These are phyloP conservation scores for Kwoniella europaea DNA, from an alignment of 768 basidiomycete genomes.

Conservation along the genomic window DNA sequence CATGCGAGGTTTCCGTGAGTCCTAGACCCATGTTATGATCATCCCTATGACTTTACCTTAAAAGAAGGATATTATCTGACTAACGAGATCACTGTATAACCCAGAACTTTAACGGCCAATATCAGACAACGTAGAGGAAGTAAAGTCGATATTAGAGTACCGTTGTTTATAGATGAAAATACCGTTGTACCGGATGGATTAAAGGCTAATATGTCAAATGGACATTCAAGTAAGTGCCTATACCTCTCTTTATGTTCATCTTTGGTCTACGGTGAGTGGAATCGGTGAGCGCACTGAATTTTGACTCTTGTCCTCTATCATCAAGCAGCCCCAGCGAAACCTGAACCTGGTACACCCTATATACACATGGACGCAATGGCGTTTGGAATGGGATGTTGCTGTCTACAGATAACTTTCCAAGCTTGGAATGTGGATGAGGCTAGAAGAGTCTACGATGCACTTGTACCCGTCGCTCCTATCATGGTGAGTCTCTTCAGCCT, in stretches of 20 bases:
- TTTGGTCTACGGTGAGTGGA: no score
- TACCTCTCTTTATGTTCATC: not conserved
- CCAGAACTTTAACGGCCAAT: conserved; percentile 89
- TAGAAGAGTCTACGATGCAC: conserved; percentile 89
- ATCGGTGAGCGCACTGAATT: no score
- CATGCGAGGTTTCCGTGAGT: conserved; percentile 97
- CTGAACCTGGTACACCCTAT: conserved; percentile 61
- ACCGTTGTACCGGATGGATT: conserved; percentile 61
- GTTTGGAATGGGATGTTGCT: conserved; percentile 99
- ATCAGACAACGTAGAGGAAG: conserved; percentile 87
- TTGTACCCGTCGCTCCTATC: conserved; percentile 92
- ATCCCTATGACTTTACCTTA: no score
- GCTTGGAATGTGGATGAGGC: conserved; percentile 93
- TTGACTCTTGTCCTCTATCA: no score
- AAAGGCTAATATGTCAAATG: conserved; percentile 64
- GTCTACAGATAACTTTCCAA: conserved; percentile 96
- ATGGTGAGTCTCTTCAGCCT: conserved; percentile 66
- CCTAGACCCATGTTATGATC: no score
- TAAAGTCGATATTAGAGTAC: conserved; percentile 93
- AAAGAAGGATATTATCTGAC: no score
- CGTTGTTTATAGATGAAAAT: conserved; percentile 82
- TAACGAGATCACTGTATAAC: no score
- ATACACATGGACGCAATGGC: conserved; percentile 99
- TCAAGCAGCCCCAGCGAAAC: conserved; percentile 28
- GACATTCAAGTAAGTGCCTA: conserved; percentile 72